Percentiles rank a stretch among this genome's conserved stretches.
Evolutionary conservation across 2,329 filamentous ascomycete species (phyloP).

Genomic region (Tympanopsis confertula): DNA sequence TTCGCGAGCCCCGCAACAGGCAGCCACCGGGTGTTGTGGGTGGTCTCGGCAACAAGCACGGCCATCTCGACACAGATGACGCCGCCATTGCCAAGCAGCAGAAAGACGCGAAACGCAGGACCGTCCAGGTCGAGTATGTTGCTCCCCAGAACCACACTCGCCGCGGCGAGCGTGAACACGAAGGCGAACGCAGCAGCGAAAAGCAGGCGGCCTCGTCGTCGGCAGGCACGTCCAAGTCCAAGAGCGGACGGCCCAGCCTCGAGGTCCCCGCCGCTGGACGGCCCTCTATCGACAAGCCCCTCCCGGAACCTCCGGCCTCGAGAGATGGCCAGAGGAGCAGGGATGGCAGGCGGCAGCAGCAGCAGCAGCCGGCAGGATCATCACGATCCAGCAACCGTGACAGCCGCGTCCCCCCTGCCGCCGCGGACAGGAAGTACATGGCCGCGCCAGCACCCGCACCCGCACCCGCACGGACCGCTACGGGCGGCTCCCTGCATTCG

Average conservation of each 20-base stretch:
- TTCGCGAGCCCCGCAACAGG: conserved; percentile 72
- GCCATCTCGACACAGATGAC: conserved; percentile 58
- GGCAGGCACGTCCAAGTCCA: conserved; percentile 40
- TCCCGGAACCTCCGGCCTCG: conserved; percentile 42
- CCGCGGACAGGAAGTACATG: conserved; percentile 42
- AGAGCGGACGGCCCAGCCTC: conserved; percentile 39
- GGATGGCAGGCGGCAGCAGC: conserved; percentile 37
- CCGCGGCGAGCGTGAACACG: conserved; percentile 44
- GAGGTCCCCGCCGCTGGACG: conserved; percentile 15
- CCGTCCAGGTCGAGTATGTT: conserved; percentile 95
- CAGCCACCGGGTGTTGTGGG: conserved; percentile 41
- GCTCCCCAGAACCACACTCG: conserved; percentile 78
- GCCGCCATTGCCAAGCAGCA: conserved; percentile 46
- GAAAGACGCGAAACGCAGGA: conserved; percentile 82
- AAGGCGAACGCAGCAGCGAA: conserved; percentile 8
- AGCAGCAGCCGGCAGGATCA: conserved; percentile 25
- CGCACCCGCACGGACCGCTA: conserved; percentile 54
- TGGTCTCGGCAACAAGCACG: conserved; percentile 62
- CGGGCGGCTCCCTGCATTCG: conserved; percentile 69
- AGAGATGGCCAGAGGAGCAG: conserved; percentile 27
- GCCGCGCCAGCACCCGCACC: conserved; percentile 32
- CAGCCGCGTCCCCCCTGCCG: conserved; percentile 36
- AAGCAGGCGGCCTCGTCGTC: conserved; percentile 14
- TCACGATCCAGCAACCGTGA: conserved; percentile 31
- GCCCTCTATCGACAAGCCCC: conserved; percentile 40